phyloP scores from a whole-genome alignment of 2,329 filamentous ascomycete genomes.

The Calonectria pteridis region DNA sequence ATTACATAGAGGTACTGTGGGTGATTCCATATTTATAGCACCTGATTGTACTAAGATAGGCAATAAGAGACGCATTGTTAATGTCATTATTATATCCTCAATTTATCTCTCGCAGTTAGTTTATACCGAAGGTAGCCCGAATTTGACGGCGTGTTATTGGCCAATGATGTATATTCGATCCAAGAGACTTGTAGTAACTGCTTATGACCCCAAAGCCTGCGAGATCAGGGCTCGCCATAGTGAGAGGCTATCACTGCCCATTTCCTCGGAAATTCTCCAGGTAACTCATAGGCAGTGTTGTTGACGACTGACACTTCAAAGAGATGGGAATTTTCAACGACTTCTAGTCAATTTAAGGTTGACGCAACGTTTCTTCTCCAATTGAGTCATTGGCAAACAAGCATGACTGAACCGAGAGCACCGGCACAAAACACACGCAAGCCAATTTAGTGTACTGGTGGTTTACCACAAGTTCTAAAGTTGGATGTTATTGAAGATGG shows the following conservation, averaged over 20 bases:
- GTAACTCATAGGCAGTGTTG: conserved; percentile 33
- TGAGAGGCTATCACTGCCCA: conserved; percentile 18
- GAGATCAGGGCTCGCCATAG: conserved; percentile 48
- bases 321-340: conserved; percentile 32
- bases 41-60: conserved; percentile 50
- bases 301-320: conserved; percentile 35
- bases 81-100: conserved; percentile 50
- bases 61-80: conserved; percentile 57
- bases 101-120: conserved; percentile 46
- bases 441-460: too few species aligned
- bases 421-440: too few species aligned
- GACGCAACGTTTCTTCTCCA: neutral
- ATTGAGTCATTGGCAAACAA: neutral
- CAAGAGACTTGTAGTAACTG: conserved; percentile 43
- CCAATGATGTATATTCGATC: conserved; percentile 7
- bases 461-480: too few species aligned
- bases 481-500: too few species aligned
- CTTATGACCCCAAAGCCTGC: conserved; percentile 48
- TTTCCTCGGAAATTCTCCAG: conserved; percentile 19
- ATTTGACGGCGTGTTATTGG: conserved; percentile 28
- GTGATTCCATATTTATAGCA: conserved; percentile 22
- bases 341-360: conserved; percentile 27
- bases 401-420: neutral
- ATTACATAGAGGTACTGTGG: neutral
- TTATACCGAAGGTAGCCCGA: conserved; percentile 17